Evolutionary conservation across 805 yeast genomes (phyloP).

Genomic region (Suhomyces sp.): DNA sequence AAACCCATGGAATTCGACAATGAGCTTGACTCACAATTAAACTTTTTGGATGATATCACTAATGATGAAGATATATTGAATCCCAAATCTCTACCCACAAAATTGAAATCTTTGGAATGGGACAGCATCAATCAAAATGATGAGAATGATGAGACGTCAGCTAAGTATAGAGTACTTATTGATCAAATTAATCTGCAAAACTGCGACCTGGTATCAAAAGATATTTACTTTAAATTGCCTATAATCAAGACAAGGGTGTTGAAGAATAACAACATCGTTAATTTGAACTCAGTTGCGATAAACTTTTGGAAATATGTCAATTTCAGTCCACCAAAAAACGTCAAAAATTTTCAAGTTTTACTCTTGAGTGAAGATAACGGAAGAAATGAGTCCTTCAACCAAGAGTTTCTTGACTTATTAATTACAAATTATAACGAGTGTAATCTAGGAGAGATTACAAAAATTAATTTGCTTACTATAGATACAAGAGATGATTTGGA

Average conservation of each 20-base stretch:
- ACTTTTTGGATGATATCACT: slow-evolving; percentile 39
- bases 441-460: slow-evolving; percentile 47
- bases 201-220: slow-evolving; percentile 11
- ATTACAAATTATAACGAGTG: slow-evolving; percentile 46
- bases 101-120: slow-evolving; percentile 33
- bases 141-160: slow-evolving; percentile 18
- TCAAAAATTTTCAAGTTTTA: slow-evolving; percentile 53
- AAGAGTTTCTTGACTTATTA: slow-evolving; percentile 43
- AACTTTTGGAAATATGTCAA: slow-evolving; percentile 58
- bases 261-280: slow-evolving; percentile 43
- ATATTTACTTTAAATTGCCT: slow-evolving; percentile 23
- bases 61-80: slow-evolving; percentile 28
- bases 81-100: slow-evolving; percentile 22
- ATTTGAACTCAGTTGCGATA: slow-evolving; percentile 45
- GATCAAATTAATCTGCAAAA: slow-evolving; percentile 15
- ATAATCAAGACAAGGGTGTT: slow-evolving; percentile 27
- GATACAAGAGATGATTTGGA: slow-evolving; percentile 31
- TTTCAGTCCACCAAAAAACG: slow-evolving; percentile 51
- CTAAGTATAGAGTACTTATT: slow-evolving; percentile 20
- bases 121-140: slow-evolving; percentile 25
- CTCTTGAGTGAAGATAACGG: slow-evolving; percentile 38
- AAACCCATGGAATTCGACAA: slow-evolving; percentile 18
- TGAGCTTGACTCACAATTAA: slow-evolving; percentile 29
- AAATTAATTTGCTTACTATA: slow-evolving; percentile 25
- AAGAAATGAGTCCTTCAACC: slow-evolving; percentile 22